Base-by-base conservation (phyloP, 2,329 filamentous ascomycete genomes). In the Alternaria incomplexa region DNA sequence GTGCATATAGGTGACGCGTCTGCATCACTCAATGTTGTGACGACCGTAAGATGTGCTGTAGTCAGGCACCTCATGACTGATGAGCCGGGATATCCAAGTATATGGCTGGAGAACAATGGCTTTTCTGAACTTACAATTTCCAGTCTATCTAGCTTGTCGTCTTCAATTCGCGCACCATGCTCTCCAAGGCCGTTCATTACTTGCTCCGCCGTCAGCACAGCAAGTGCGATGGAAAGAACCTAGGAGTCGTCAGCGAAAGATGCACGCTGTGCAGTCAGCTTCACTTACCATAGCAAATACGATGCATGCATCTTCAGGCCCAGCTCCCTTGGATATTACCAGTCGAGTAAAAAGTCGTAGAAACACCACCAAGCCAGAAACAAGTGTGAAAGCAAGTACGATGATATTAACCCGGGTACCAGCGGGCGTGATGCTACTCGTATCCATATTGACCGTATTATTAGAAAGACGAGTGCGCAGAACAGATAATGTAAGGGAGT, bases 121-220 rank as follows among this genome's bases (percentile, higher is more conserved):
- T 43, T 22, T 12, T 12, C 50, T 50, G 36, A 10, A 67, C 70
- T 61, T 50, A 73, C 71, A 61, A 65, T 66, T 22, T 64, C 46
- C 13, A 67, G 36, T 13, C 26, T 52, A 17, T 62, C 45, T 23
- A 63, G 59, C 52, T 72, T 63, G 5, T 56, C 32, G 6, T 54
- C 7, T 13, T 57, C 58, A 13, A 77, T 56, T 13, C 62, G 59
- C 10, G 47, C 59, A 40, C 63, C 65, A 28, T 76, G 75, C 55
- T 61, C 51, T 1, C 77, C 77, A 46, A 79, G 60, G 3, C 77
- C 76, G 61, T 79, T 70, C 65, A 70, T 72, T 11, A 74, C 71
- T 64, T 79, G 73, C 55, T 71, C 63, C 17, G 70, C 68, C 25
- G 69, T 74, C 6, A 69, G 62, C 30, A 77, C 67, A 10, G 75